Percentiles rank a stretch among this genome's conserved stretches.
phyloP scores from a whole-genome alignment of 225 moss, liverwort and hornwort genomes.

The Asterella californica region DNA sequence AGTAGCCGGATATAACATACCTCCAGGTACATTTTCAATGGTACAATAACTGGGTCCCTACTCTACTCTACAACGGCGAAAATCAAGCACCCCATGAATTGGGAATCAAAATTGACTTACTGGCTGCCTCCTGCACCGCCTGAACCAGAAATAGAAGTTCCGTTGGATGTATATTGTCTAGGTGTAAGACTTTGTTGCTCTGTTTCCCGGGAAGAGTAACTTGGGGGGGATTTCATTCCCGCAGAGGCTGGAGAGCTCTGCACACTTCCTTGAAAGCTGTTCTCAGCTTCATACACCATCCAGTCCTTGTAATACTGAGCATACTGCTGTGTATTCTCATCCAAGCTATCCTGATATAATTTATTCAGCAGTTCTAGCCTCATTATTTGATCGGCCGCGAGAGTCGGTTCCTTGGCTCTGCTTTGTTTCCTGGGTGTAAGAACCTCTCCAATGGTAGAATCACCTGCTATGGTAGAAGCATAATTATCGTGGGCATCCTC shows the following conservation, averaged over 20 bases:
- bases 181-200: background rate
- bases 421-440: slow-evolving; percentile 10
- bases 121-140: slow-evolving; percentile 12
- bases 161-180: slow-evolving; percentile 7
- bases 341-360: slow-evolving; percentile 51
- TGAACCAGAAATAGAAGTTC: slow-evolving; percentile 9
- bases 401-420: slow-evolving; percentile 10
- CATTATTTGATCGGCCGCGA: slow-evolving; percentile 45
- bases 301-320: slow-evolving; percentile 58
- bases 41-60: too few species aligned
- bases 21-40: too few species aligned
- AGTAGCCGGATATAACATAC: too few species aligned
- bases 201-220: slow-evolving; percentile 17
- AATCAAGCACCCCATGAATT: background rate
- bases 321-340: slow-evolving; percentile 57
- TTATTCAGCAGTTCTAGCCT: slow-evolving; percentile 52
- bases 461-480: background rate
- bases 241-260: slow-evolving; percentile 29
- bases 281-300: slow-evolving; percentile 42
- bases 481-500: slow-evolving; percentile 14
- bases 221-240: slow-evolving; percentile 18
- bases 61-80: too few species aligned
- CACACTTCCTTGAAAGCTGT: slow-evolving; percentile 14
- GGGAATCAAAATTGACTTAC: slow-evolving; percentile 1
- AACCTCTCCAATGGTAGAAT: background rate